Base-by-base conservation (phyloP, 2,329 filamentous ascomycete genomes). In the Cadophora sp. region DNA sequence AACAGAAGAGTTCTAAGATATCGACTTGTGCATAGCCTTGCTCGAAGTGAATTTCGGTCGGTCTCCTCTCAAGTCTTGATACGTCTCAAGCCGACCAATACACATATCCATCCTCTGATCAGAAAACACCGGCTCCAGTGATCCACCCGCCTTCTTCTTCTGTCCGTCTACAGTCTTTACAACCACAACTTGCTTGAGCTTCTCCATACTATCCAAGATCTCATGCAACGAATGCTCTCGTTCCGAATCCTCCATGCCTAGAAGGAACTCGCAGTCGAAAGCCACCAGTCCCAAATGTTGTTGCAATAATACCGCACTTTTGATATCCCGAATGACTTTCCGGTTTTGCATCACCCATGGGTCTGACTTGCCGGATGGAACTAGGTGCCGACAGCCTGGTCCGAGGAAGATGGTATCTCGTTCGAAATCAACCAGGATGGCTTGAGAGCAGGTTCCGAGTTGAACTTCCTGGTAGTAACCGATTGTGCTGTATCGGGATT, bases 401-500 rank as follows among this genome's bases (percentile, higher is more conserved):
- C 66, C 58, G 43, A 67, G 64, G 27, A 67, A 67, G 4, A 67
- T 7, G 0, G 62, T 65, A 8, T 65, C 62, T 22, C 39, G 30
- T 1, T 50, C 22, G 30, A 64, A 62, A 22, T 62, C 48, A 16
- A 65, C 8, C 6, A 50, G 48, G 11, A 67, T 53, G 22, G 41
- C 16, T 33, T 65, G 66, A n/a, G 48, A 33, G 18, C n/a, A 50
- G 30, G 41, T 18, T 16, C 27, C 48, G 27, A 67, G 59, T 22
- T 43, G 24, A 4, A 62, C 3, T 16, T 16, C 7, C 33, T 58
- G 36, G 48, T 66, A 64, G n/a, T 30, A 14, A 3, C 20, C 20
- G 33, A 66, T 50, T 22, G 22, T n/a, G 13, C 41, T 20, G 4
- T 58, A 33, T 30, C 75, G 69, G 13, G 74, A 74, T 62, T 74